Evolutionary conservation across 2,329 filamentous ascomycete genomes (phyloP), one percentile per base, ranked within the genome.

Genomic region (Epichloe sp.): DNA sequence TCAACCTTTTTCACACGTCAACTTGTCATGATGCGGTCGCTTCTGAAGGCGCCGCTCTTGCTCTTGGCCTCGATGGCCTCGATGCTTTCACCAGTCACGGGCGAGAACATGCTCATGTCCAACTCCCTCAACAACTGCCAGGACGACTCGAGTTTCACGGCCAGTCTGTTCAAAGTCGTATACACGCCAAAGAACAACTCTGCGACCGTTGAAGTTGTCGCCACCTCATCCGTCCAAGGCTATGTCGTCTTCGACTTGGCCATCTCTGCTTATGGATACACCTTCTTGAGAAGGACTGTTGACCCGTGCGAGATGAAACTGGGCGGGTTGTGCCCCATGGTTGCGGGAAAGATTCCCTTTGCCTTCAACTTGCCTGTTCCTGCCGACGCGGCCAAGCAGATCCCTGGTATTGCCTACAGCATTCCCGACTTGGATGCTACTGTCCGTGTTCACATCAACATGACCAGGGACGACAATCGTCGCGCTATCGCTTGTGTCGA

Each of bases 381-480:
- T 10, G 58, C 68, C 12, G 71, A 74, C 26, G 78, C 85, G 40
- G 70, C 87, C 53, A 68, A 71, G 23, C 68, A 78, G 50, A 82
- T 97, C 61, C 90, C 90, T 52, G 80, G 79, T 47, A 91, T 96
- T 62, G 86, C 88, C 49, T 97, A 93, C 70, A 84, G 78, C 48
- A 85, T 97, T 43, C 90, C 90, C 47, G 91, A 96, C 74, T 76
- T 96, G 50, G 91, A 97, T 67, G 89, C 88, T 55, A 84, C 80
- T 48, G 86, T 95, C 48, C 82, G 79, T 61, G 81, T 96, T 61
- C 83, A 82, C 60, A 88, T 96, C 73, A 91, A 87, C 64, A 75
- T 79, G 56, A 83, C 79, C 5, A 71, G 77, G 42, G 72, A 70
- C 6, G 74, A 77, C 49, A 70, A 77, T 48, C 52, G 45, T n/a